Percentiles rank a stretch among this genome's conserved stretches.
phyloP scores from a whole-genome alignment of 495 filamentous ascomycete genomes.

The Xylaria curta region DNA sequence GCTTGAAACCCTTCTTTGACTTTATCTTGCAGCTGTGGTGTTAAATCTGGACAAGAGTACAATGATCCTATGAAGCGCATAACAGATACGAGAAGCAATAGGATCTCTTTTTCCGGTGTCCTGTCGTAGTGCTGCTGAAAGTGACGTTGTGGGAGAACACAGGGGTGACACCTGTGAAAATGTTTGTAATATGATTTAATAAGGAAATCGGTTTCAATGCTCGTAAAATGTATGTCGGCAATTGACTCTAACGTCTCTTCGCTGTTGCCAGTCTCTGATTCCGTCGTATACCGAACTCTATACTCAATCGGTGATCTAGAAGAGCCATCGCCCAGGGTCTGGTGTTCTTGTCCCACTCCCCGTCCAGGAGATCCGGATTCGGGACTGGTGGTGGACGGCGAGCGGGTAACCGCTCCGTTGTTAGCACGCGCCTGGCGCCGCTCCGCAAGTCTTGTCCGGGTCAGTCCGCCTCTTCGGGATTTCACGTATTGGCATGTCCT shows the following conservation, averaged over 20 bases:
- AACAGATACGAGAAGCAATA: constrained; percentile 50
- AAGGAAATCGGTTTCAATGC: constrained; percentile 40
- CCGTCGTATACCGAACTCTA: neutral
- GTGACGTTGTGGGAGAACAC: constrained; percentile 52
- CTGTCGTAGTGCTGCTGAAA: constrained; percentile 32
- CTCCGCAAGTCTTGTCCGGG: constrained; percentile 32
- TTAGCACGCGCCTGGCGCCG: constrained; percentile 33
- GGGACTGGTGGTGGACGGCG: constrained; percentile 26
- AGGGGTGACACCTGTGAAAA: constrained; percentile 65
- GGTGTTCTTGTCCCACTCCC: neutral
- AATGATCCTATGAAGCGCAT: constrained; percentile 64
- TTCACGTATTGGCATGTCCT: constrained; percentile 56
- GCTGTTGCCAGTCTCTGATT: neutral
- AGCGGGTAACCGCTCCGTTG: constrained; percentile 35
- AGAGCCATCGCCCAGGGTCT: neutral
- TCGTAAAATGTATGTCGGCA: constrained; percentile 24
- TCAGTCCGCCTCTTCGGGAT: constrained; percentile 56
- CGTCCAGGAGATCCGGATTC: constrained; percentile 16
- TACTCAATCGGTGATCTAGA: neutral
- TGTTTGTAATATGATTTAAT: constrained; percentile 59
- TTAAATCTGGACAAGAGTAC: constrained; percentile 32
- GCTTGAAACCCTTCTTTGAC: constrained; percentile 45
- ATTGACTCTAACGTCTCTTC: constrained; percentile 2
- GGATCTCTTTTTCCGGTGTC: constrained; percentile 21
- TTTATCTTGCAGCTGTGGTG: constrained; percentile 38